Evolutionary conservation across 805 yeast genomes (phyloP), one percentile per base, ranked within the genome.

Genomic region (Aciculoconidium aculeatum): DNA sequence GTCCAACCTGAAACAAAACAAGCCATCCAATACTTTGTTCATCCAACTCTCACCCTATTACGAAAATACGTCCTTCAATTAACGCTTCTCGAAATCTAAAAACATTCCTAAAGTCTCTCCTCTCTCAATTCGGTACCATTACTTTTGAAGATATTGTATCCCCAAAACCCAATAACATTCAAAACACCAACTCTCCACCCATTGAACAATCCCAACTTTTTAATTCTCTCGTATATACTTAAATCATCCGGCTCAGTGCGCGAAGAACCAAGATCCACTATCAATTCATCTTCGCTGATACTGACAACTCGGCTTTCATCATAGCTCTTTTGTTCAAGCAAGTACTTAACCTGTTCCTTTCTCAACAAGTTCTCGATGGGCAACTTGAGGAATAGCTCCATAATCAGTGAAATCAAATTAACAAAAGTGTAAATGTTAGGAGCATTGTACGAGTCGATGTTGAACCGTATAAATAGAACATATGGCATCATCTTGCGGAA

Each of bases 171-270:
- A 27, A 83, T 53, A 3, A 84, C 72, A 37, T 90, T 85, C 34
- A 86, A 53, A 7, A 83, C 65, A 16, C 94, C 94, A 23, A 86
- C 77, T 51, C 85, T 73, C 97, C 97, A 90, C 20, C 97, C 98
- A 42, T 90, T 72, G 67, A 84, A 88, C 31, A 65, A 51, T 1
- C 65, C 65, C 18, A 57, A 36, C 14, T 38, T 35, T 20, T 42
- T 42, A 11, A 57, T 29, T 13, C 50, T 43, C 65, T 27, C 32
- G 18, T 46, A 34, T 17, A 51, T 37, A 11, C 25, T 18, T 24
- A 25, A 11, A 53, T 34, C 65, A 64, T 61, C 72, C 6, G 25
- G 16, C 28, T 27, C 25, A 15, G 76, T 45, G 2, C 69, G 28
- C 67, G 67, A 28, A 7, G 15, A 15, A 7, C 17, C 42, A 69